Conservation (phyloP, 2,329 filamentous ascomycete genomes). For the Nemania sp. region DNA sequence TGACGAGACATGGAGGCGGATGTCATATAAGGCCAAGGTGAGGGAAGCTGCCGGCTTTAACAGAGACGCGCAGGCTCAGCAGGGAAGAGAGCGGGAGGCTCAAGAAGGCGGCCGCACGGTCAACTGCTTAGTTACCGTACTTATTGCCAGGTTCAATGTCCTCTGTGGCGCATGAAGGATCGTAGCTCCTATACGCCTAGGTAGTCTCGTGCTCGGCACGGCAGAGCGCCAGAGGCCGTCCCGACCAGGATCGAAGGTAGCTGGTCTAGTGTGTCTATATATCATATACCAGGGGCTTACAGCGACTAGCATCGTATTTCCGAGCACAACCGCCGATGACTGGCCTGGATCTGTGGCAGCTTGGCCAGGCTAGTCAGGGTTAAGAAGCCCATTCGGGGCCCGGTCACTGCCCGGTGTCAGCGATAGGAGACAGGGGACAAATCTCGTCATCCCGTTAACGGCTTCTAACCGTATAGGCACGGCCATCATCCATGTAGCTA, state of each 20-base stretch:
- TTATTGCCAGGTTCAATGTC: constrained; percentile 20
- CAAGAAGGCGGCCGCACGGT: constrained; percentile 14
- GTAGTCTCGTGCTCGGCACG: constrained; percentile 13
- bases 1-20: constrained; percentile 19
- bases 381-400: constrained; percentile 1
- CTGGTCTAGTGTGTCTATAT: background rate
- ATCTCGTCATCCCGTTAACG: constrained; percentile 14
- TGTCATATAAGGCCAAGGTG: background rate
- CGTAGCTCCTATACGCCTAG: background rate
- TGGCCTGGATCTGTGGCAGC: constrained; percentile 9
- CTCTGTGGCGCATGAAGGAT: constrained; percentile 14
- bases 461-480: constrained; percentile 11
- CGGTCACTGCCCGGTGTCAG: no score
- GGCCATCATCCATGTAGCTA: no score
- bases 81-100: constrained; percentile 16
- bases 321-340: constrained; percentile 20
- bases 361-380: constrained; percentile 6
- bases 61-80: constrained; percentile 6
- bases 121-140: constrained; percentile 19
- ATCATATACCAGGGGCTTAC: no score
- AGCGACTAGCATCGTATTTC: constrained; percentile 10
- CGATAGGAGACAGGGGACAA: constrained; percentile 6
- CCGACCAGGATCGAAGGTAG: background rate
- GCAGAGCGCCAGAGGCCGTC: constrained; percentile 1
- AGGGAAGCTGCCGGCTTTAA: background rate